Conservation (phyloP, 257 asterid species). For the Henckelia pumila region DNA sequence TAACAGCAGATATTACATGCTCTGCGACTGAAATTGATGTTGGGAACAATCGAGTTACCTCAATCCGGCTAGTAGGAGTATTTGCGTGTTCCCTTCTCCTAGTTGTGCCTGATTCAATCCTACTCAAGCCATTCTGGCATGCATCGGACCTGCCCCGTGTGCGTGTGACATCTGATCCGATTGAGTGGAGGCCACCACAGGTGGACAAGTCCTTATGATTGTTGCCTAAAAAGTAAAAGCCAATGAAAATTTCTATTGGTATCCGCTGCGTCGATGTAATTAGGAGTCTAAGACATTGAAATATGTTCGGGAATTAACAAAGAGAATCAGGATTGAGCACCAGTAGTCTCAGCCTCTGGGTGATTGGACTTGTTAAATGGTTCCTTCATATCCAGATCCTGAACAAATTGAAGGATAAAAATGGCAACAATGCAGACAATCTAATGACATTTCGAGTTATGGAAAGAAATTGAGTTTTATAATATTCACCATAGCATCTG, state of each 20-base stretch:
- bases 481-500: constrained; percentile 54
- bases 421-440: constrained; percentile 9
- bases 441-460: constrained; percentile 7
- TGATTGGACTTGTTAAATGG: constrained; percentile 35
- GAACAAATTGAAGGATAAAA: constrained; percentile 25
- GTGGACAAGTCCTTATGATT: constrained; percentile 67
- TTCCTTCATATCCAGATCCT: constrained; percentile 59
- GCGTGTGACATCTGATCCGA: constrained; percentile 87
- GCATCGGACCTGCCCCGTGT: constrained; percentile 53
- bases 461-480: background rate
- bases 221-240: constrained; percentile 43
- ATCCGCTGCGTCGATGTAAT: background rate
- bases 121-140: constrained; percentile 39
- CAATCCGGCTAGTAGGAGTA: constrained; percentile 78
- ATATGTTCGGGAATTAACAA: constrained; percentile 1
- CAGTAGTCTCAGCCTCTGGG: constrained; percentile 37
- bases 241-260: constrained; percentile 3
- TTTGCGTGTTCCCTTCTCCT: constrained; percentile 49
- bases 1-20: too few relatives aligned
- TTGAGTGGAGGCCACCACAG: constrained; percentile 86
- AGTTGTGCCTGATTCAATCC: constrained; percentile 45
- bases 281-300: background rate
- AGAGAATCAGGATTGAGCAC: constrained; percentile 28
- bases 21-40: background rate
- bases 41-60: constrained; percentile 34